Evolutionary conservation across 2,329 filamentous ascomycete species (phyloP).

Genomic region (Aspergillus chevalieri): DNA sequence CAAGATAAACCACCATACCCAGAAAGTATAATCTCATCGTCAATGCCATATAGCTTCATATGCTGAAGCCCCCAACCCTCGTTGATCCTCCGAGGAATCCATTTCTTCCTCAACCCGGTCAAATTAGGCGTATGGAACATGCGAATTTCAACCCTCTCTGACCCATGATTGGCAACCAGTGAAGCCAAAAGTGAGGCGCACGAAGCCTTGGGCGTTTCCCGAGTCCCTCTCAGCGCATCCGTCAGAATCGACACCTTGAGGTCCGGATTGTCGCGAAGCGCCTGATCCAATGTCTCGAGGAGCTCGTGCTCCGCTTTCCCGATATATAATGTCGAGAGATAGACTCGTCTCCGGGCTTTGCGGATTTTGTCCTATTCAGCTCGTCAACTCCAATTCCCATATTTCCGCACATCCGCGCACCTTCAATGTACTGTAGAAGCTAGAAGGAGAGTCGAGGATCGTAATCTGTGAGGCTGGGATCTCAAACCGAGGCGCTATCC

Average conservation of each 20-base stretch:
- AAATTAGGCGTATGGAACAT: constrained; percentile 99
- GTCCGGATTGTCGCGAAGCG: constrained; percentile 66
- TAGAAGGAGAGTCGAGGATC: constrained; percentile 71
- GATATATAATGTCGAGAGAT: constrained; percentile 94
- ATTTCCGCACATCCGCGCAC: constrained; percentile 36
- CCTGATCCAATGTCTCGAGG: constrained; percentile 69
- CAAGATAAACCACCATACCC: constrained; percentile 49
- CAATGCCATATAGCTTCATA: constrained; percentile 96
- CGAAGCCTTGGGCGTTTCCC: constrained; percentile 78
- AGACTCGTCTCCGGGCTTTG: constrained; percentile 71
- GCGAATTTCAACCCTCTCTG: constrained; percentile 78
- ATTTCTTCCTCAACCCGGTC: constrained; percentile 74
- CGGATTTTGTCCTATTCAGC: constrained; percentile 66
- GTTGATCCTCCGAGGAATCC: constrained; percentile 84
- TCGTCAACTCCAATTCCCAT: constrained; percentile 2
- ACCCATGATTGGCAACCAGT: constrained; percentile 75
- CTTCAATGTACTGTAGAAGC: constrained; percentile 90
- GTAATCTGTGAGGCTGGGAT: constrained; percentile 72
- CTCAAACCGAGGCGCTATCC: constrained; percentile 83
- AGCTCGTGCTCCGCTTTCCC: constrained; percentile 88
- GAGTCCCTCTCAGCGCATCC: constrained; percentile 82
- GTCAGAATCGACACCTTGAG: constrained; percentile 84
- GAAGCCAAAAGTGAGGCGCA: constrained; percentile 83
- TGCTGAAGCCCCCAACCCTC: constrained; percentile 98
- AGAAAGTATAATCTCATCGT: constrained; percentile 92